phyloP scores from a whole-genome alignment of 371 early-diverging fungal genomes.

The Fennellomyces sp. region DNA sequence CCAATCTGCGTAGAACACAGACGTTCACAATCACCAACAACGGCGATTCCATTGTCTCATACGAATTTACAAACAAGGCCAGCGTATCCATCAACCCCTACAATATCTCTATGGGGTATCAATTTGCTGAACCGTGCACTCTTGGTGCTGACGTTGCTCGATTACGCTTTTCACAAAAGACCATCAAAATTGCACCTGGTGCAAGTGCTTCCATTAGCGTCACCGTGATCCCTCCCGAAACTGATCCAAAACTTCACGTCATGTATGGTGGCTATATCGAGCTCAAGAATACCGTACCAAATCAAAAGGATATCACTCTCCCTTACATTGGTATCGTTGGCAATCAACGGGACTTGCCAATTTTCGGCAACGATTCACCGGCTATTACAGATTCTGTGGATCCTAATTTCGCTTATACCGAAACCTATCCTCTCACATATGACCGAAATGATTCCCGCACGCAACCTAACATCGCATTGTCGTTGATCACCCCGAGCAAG shows the following conservation, averaged over 20 bases:
- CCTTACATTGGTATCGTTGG: conserved; percentile 66
- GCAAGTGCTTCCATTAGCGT: conserved; percentile 13
- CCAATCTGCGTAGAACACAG: conserved; percentile 31
- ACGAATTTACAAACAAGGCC: conserved; percentile 15
- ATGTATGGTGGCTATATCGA: conserved; percentile 47
- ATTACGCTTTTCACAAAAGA: neutral
- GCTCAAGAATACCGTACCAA: conserved; percentile 3
- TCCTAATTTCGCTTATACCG: neutral
- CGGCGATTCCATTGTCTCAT: conserved; percentile 45
- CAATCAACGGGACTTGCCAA: conserved; percentile 41
- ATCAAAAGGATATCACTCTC: conserved; percentile 29
- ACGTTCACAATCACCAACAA: conserved; percentile 55
- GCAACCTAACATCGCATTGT: too few relatives aligned
- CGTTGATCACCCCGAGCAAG: too few relatives aligned
- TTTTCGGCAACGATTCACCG: conserved; percentile 34
- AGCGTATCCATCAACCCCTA: conserved; percentile 42
- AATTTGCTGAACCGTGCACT: conserved; percentile 18
- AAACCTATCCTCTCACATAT: conserved; percentile 8
- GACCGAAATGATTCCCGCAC: neutral
- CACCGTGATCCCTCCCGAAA: neutral
- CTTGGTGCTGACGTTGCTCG: too few relatives aligned
- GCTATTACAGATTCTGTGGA: conserved; percentile 14
- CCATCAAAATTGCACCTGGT: conserved; percentile 34
- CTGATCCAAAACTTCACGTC: conserved; percentile 19
- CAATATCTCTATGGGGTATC: conserved; percentile 18